These are phyloP conservation scores for Sporothrix schenckii DNA, from an alignment of 2,329 filamentous ascomycete species.

Conservation along the genomic window DNA sequence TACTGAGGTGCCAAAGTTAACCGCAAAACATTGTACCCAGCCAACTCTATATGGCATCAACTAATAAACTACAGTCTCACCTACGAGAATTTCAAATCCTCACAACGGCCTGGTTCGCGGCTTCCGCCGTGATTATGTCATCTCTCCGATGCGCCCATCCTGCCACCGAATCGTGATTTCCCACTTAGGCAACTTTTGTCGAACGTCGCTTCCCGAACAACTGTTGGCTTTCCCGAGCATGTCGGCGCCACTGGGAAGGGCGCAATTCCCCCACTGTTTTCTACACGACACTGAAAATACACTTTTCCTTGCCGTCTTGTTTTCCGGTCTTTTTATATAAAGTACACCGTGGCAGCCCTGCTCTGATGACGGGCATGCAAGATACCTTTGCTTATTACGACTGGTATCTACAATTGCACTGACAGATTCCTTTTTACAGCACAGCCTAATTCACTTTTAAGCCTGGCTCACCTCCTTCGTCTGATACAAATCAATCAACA, in stretches of 20 bases:
- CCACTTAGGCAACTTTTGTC: conserved; percentile 31
- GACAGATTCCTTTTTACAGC: too few relatives aligned
- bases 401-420: background rate
- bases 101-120: too few relatives aligned
- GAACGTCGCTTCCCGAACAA: background rate
- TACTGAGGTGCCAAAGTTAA: background rate
- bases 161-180: background rate
- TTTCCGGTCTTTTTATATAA: background rate
- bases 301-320: background rate
- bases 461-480: too few relatives aligned
- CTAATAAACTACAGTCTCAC: background rate
- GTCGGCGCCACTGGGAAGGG: background rate
- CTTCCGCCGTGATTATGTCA: conserved; percentile 10
- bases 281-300: background rate
- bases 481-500: background rate
- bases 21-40: background rate
- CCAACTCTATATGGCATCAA: background rate
- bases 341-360: background rate
- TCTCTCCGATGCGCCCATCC: background rate
- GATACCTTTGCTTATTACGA: background rate
- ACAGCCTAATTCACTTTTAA: too few relatives aligned
- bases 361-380: background rate
- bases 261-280: background rate
- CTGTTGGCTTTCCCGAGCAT: background rate
- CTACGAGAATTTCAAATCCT: too few relatives aligned